phyloP scores from a whole-genome alignment of 441 rosid genomes.

The Adansonia gregorii region DNA sequence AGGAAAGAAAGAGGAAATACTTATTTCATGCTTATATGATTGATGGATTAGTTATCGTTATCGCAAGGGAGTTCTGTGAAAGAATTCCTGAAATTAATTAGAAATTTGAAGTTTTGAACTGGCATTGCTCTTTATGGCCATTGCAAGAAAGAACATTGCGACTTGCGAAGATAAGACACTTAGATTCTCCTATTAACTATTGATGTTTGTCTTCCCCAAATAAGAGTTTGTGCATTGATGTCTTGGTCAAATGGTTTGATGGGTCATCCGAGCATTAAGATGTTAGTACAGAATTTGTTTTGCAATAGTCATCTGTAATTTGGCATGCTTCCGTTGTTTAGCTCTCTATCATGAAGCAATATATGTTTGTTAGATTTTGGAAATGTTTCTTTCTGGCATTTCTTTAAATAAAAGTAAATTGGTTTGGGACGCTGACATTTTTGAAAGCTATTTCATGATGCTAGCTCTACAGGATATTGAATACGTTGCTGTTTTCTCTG shows the following conservation, averaged over 20 bases:
- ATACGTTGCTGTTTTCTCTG: background rate
- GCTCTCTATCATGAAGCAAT: background rate
- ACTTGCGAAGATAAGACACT: background rate
- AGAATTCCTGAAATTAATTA: background rate
- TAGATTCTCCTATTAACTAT: background rate
- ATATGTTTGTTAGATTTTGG: background rate
- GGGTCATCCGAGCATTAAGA: background rate
- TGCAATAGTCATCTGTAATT: background rate
- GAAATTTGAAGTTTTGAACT: slow-evolving; percentile 1
- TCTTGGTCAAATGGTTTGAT: background rate
- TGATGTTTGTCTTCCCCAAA: background rate
- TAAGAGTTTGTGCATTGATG: background rate
- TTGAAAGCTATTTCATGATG: background rate
- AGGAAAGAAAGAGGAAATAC: background rate
- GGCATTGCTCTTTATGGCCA: slow-evolving; percentile 5
- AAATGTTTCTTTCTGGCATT: background rate
- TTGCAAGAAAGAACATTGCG: background rate
- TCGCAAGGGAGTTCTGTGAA: background rate
- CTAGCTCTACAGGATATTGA: background rate
- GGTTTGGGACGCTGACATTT: background rate
- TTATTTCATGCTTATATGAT: background rate
- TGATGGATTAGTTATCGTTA: background rate
- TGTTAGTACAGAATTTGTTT: background rate
- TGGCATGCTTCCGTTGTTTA: background rate
- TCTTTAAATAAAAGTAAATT: background rate